phyloP scores from a whole-genome alignment of 306 rosid genomes.

The Hippophae rhamnoides region DNA sequence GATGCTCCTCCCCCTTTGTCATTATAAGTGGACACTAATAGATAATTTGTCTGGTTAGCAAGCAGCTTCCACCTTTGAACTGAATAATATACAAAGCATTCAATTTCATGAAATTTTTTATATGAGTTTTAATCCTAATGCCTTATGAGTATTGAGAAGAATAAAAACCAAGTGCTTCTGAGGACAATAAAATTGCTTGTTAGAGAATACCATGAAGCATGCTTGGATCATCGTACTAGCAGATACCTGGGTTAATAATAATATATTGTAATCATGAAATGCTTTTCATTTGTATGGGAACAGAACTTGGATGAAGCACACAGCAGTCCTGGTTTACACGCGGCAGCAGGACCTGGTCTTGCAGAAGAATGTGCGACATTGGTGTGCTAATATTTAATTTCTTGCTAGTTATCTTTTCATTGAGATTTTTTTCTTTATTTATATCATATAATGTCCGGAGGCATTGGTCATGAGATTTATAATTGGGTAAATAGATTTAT shows the following conservation, averaged over 20 bases:
- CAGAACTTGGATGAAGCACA: constrained; percentile 96
- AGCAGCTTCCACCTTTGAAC: not conserved
- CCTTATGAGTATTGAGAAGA: too few species aligned
- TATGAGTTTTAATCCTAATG: constrained; percentile 7
- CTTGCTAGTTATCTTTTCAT: constrained; percentile 7
- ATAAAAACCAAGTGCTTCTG: not conserved
- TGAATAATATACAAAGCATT: not conserved
- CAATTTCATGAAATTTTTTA: not conserved
- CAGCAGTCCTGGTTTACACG: constrained; percentile 90
- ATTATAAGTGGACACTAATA: not conserved
- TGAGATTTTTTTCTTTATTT: not conserved
- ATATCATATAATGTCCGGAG: constrained; percentile 8
- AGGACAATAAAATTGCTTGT: constrained; percentile 10
- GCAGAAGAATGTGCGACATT: constrained; percentile 85
- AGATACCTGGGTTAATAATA: constrained; percentile 2
- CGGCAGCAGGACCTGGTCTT: constrained; percentile 98
- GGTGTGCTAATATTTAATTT: constrained; percentile 33
- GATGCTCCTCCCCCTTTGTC: not conserved
- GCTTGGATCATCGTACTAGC: constrained; percentile 10
- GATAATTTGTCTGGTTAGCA: not conserved
- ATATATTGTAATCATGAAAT: constrained; percentile 13
- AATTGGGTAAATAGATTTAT: not conserved
- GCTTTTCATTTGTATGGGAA: constrained; percentile 18
- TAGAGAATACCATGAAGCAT: constrained; percentile 7
- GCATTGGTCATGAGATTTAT: not conserved